Base-by-base conservation (phyloP, 352 stramenopile species). In the Pythium apleroticum region DNA sequence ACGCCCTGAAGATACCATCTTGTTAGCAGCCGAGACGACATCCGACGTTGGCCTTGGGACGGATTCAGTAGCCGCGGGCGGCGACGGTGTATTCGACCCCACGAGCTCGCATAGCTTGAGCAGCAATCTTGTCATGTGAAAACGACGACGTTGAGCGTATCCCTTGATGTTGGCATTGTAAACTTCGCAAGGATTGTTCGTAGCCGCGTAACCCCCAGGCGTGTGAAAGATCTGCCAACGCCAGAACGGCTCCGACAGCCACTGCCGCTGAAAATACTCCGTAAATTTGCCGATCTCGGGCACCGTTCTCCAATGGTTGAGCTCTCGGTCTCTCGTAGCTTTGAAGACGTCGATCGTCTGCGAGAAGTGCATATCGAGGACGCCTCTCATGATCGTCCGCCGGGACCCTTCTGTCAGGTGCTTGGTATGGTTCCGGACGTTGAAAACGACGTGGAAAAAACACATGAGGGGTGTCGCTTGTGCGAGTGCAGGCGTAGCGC, bases 161-260 rank as follows among this genome's bases (percentile, higher is more conserved):
- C 54, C 45, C n/a, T 60, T 60, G 35, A 60, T 24, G 27, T 24
- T 60, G 39, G 54, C 25, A 39, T 60, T 60, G 22, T 49, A 48
- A 10, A 59, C 52, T 31, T 59, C 52, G 33, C 52, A 59, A n/a
- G 52, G 52, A 31, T 59, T 59, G 33, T 59, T 59, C 5, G 52
- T 59, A n/a, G 52, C 33, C 12, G 52, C 52, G n/a, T 60, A 60
- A 19, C 52, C 52, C 9, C 33, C 31, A 14, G 52, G 52, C 33
- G 52, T 49, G 33, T 60, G 54, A 14, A 52, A 60, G 4, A 52
- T 52, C 24, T 60, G 54, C 54, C 35, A 60, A 22, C 54, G n/a
- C 54, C 54, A 60, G 24, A 52, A 52, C 14, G 20, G 35, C 22
- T 39, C 39, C 12, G 37, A 35, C 8, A 60, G 33, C 54, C 54